phyloP scores from a whole-genome alignment of 306 rosid genomes.

The Elaeagnus macrophylla region DNA sequence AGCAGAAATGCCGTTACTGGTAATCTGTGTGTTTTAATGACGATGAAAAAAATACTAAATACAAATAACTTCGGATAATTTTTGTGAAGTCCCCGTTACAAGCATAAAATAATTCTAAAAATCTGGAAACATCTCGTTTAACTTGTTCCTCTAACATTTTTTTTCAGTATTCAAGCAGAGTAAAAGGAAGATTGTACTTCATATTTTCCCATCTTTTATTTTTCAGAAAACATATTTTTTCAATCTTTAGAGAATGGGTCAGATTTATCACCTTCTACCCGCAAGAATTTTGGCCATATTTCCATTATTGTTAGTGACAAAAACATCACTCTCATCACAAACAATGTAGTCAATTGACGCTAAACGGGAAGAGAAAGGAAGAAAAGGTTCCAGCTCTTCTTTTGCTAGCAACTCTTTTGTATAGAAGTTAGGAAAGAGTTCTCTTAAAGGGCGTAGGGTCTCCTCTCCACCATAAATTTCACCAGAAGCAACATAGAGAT shows the following conservation, averaged over 20 bases:
- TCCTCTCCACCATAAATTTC: slow-evolving; percentile 98
- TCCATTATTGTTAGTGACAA: slow-evolving; percentile 96
- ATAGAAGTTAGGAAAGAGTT: slow-evolving; percentile 87
- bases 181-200: too few species aligned
- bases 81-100: too few species aligned
- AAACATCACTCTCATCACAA: slow-evolving; percentile 89
- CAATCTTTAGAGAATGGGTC: neutral
- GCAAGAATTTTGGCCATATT: slow-evolving; percentile 99
- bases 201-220: too few species aligned
- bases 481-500: slow-evolving; percentile 91
- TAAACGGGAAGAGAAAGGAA: slow-evolving; percentile 84
- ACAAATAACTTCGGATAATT: too few species aligned
- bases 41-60: too few species aligned
- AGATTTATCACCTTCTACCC: slow-evolving; percentile 66
- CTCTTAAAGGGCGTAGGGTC: slow-evolving; percentile 79
- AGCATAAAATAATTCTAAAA: too few species aligned
- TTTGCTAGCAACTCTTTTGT: slow-evolving; percentile 87
- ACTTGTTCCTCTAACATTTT: too few species aligned
- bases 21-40: too few species aligned
- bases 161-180: too few species aligned
- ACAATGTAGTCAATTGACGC: slow-evolving; percentile 96
- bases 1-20: too few species aligned
- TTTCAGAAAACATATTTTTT: too few species aligned
- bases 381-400: slow-evolving; percentile 77
- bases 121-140: too few species aligned